Base-by-base conservation (phyloP, 352 stramenopile species). In the Globisporangium okanoganense region DNA sequence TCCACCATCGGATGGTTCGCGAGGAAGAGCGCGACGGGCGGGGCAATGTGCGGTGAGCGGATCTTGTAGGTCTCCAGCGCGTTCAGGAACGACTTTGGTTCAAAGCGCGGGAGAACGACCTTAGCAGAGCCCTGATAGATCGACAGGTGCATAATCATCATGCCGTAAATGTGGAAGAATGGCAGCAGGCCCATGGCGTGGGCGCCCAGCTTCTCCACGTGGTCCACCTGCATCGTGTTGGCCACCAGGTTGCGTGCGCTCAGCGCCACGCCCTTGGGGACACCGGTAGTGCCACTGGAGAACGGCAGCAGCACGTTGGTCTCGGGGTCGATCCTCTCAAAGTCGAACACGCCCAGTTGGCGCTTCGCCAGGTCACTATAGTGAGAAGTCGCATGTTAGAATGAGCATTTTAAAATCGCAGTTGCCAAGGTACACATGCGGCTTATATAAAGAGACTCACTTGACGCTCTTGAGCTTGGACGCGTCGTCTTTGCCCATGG, bases 111-210 rank as follows among this genome's bases (percentile, higher is more conserved):
- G 22, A 97, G 83, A 8, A 97, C 90, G 18, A 98, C 84, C 12
- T 96, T 75, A 6, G 82, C 81, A 35, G 78, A 62, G 13, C 88
- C 88, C 69, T 91, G 82, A 66, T 87, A 91, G 31, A 94, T 73
- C 20, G 76, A 78, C 58, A 94, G 78, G 33, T 98, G 73, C 27
- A 97, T 64, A 24, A 95, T 71, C 49, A 88, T 82, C 25, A 90
- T 77, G 56, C 88, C 92, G 70, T 98, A 98, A 60, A 98, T 98
- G 65, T 99, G 95, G 78, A 97, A 98, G 58, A 98, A 97, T 18
- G 96, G 95, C 35, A 99, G 73, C 38, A 94, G 55, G 0, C 67
- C 76, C 18, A 97, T 61, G 24, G 75, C 78, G 43, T 78, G 70
- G 31, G 64, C 58, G 31, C 67, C 61, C n/a, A 83, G 66, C n/a